Evolutionary conservation across 2,329 filamentous ascomycete species (phyloP).

Genomic region (Dactylellina drechsleri): DNA sequence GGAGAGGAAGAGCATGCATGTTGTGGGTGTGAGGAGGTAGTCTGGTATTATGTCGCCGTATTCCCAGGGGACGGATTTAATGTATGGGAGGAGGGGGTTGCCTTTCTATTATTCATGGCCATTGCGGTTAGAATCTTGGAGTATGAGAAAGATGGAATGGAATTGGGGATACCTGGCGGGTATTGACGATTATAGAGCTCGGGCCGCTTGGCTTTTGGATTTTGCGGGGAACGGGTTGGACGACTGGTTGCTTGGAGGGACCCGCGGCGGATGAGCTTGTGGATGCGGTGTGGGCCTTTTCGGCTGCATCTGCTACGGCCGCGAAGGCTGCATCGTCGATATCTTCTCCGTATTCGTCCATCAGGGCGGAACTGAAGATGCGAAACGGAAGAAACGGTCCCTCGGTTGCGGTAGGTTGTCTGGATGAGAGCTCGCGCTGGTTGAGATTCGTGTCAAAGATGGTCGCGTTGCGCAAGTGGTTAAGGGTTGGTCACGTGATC

Average conservation of each 20-base stretch:
- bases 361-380: conserved; percentile 52
- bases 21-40: conserved; percentile 86
- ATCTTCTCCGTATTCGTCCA: conserved; percentile 67
- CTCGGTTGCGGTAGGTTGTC: conserved; percentile 3
- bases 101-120: conserved; percentile 72
- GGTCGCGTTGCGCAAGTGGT: conserved; percentile 28
- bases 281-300: conserved; percentile 56
- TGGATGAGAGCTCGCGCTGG: neutral
- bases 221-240: conserved; percentile 54
- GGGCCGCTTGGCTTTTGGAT: conserved; percentile 48
- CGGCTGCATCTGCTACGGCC: conserved; percentile 67
- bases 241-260: conserved; percentile 53
- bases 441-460: neutral
- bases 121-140: conserved; percentile 60
- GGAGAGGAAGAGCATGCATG: conserved; percentile 90
- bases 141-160: conserved; percentile 71
- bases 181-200: conserved; percentile 56
- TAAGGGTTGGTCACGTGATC: conserved; percentile 18
- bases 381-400: neutral
- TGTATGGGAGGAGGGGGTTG: conserved; percentile 86
- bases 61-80: conserved; percentile 89
- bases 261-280: conserved; percentile 57
- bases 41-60: conserved; percentile 97
- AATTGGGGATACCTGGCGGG: conserved; percentile 59
- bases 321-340: conserved; percentile 70